phyloP scores from a whole-genome alignment of 768 basidiomycete species.

The Cystobasidium ongulense region DNA sequence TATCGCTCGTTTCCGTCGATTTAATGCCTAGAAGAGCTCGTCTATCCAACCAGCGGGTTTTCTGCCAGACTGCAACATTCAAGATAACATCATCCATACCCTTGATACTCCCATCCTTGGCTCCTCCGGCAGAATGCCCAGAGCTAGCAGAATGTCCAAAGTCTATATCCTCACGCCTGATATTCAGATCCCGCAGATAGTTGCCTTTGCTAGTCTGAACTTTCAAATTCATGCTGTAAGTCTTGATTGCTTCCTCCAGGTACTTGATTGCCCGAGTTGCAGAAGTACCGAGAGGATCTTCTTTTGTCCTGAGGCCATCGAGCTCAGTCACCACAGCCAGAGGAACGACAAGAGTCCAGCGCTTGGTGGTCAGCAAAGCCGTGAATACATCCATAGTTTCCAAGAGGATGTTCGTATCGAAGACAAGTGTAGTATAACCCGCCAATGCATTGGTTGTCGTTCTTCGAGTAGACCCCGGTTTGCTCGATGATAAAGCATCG shows the following conservation, averaged over 20 bases:
- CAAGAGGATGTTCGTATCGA: constrained; percentile 91
- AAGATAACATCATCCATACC: constrained; percentile 94
- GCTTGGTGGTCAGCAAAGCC: constrained; percentile 65
- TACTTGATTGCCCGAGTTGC: constrained; percentile 67
- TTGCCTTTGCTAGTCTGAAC: constrained; percentile 93
- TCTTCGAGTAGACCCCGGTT: neutral
- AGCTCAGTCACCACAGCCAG: constrained; percentile 91
- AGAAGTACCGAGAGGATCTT: constrained; percentile 60
- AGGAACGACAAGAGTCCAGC: constrained; percentile 84
- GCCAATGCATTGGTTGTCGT: constrained; percentile 55
- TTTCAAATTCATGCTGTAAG: constrained; percentile 70
- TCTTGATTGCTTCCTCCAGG: constrained; percentile 64
- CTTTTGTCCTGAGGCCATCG: constrained; percentile 69
- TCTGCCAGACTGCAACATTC: constrained; percentile 84
- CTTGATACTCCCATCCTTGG: constrained; percentile 39
- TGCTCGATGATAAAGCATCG: constrained; percentile 34
- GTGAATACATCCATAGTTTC: constrained; percentile 67
- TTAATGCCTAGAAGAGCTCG: neutral
- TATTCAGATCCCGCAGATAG: constrained; percentile 70
- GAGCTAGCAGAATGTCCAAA: constrained; percentile 46
- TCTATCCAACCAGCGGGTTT: constrained; percentile 83
- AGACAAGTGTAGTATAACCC: constrained; percentile 80
- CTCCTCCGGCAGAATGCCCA: neutral
- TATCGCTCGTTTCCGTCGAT: neutral
- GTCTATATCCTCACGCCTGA: constrained; percentile 76